phyloP scores from a whole-genome alignment of 2,329 filamentous ascomycete genomes.

The Alternaria gaisen region DNA sequence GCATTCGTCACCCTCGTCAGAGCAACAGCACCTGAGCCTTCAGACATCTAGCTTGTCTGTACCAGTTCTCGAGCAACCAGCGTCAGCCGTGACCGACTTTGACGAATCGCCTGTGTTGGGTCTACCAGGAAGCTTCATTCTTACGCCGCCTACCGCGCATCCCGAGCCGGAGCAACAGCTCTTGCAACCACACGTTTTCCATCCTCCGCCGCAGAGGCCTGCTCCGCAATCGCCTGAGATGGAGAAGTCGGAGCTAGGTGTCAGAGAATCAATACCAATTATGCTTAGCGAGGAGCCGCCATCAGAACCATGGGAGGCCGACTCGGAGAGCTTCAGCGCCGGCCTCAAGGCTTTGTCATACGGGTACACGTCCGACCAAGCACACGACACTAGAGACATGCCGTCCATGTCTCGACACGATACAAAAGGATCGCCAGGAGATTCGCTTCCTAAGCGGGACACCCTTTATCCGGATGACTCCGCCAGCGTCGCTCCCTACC shows the following conservation, averaged over 20 bases:
- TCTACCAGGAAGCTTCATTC: constrained; percentile 69
- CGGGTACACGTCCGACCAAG: constrained; percentile 25
- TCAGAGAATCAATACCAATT: constrained; percentile 65
- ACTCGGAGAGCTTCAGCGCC: constrained; percentile 20
- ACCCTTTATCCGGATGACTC: constrained; percentile 51
- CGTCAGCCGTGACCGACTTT: constrained; percentile 54
- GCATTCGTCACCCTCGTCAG: constrained; percentile 12
- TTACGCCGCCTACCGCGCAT: constrained; percentile 39
- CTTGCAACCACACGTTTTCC: constrained; percentile 42
- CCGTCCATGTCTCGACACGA: constrained; percentile 35
- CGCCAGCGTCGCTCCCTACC: constrained; percentile 48
- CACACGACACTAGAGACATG: constrained; percentile 19
- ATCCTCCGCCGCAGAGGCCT: constrained; percentile 22
- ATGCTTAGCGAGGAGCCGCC: constrained; percentile 57
- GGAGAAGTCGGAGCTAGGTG: constrained; percentile 58
- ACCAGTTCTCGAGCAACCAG: constrained; percentile 40
- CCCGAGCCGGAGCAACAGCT: constrained; percentile 33
- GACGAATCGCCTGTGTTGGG: constrained; percentile 73
- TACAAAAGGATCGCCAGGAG: constrained; percentile 45
- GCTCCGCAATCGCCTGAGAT: constrained; percentile 25
- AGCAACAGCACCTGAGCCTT: constrained; percentile 37
- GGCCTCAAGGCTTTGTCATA: constrained; percentile 22
- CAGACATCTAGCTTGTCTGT: constrained; percentile 38
- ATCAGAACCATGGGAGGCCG: constrained; percentile 20
- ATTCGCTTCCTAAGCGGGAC: constrained; percentile 44